A percentile compares a stretch with the other conserved stretches of the same genome.
Conservation (phyloP, 2,329 filamentous ascomycete species). For the Penicillium sp. region DNA sequence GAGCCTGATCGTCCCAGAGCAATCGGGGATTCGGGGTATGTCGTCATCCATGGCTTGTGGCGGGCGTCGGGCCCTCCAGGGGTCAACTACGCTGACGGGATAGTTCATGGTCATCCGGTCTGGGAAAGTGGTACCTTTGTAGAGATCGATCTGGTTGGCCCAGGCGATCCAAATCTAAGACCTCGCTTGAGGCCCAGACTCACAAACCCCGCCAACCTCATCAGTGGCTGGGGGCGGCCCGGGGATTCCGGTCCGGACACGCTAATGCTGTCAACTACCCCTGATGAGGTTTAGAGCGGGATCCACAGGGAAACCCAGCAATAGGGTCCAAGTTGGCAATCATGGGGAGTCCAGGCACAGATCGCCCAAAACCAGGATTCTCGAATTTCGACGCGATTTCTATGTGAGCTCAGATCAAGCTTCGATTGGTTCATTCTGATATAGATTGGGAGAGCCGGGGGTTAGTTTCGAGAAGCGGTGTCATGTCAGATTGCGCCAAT, state of each 20-base stretch:
- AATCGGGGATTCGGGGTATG: too few species aligned
- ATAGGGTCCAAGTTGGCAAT: constrained; percentile 21
- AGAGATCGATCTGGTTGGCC: background rate
- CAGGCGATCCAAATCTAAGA: background rate
- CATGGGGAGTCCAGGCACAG: constrained; percentile 9
- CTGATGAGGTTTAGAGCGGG: background rate
- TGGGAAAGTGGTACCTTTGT: background rate
- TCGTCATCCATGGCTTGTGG: constrained; percentile 12
- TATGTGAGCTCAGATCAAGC: background rate
- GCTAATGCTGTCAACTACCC: constrained; percentile 23
- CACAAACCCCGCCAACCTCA: background rate
- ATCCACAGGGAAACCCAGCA: constrained; percentile 9
- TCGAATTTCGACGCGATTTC: background rate
- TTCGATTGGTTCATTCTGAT: background rate
- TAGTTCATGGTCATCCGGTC: constrained; percentile 1
- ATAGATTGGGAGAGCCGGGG: background rate
- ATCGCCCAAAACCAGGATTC: background rate
- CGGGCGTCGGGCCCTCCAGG: background rate
- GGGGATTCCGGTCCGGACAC: constrained; percentile 21
- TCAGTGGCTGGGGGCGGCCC: constrained; percentile 10
- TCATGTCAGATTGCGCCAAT: background rate
- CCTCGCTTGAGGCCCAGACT: constrained; percentile 1
- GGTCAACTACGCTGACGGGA: background rate
- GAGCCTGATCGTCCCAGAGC: constrained; percentile 20
- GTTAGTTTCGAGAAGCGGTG: background rate